Percentiles rank a stretch among this genome's conserved stretches.
Conservation (phyloP, 495 filamentous ascomycete genomes). For the Podospora anserina region DNA sequence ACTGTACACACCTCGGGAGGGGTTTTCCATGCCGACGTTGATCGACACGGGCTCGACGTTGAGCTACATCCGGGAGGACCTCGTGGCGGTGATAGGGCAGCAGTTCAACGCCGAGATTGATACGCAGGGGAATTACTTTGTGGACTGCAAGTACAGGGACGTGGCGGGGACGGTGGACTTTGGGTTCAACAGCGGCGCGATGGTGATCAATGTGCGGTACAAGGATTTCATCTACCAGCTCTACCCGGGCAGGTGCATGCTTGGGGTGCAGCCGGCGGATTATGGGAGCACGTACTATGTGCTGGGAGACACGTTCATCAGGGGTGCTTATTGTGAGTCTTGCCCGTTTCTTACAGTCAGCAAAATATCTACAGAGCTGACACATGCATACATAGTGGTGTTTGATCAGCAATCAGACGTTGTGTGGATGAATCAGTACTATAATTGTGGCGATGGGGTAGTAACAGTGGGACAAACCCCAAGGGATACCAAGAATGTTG, state of each 20-base stretch:
- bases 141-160: conserved; percentile 37
- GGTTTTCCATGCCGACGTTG: conserved; percentile 38
- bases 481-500: conserved; percentile 23
- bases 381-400: conserved; percentile 31
- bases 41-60: conserved; percentile 45
- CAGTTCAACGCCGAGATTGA: conserved; percentile 37
- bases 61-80: conserved; percentile 39
- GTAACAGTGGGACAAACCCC: conserved; percentile 24
- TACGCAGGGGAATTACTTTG: conserved; percentile 35
- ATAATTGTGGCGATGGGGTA: conserved; percentile 40
- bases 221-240: conserved; percentile 44
- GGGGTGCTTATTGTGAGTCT: conserved; percentile 43
- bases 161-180: conserved; percentile 41
- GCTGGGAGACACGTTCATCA: conserved; percentile 44
- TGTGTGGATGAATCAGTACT: conserved; percentile 47
- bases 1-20: conserved; percentile 31
- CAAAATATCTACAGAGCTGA: conserved; percentile 9
- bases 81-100: conserved; percentile 37
- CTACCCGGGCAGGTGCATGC: conserved; percentile 37
- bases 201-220: conserved; percentile 43
- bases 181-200: conserved; percentile 43
- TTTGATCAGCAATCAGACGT: conserved; percentile 45
- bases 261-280: conserved; percentile 43
- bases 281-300: conserved; percentile 34
- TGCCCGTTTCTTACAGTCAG: not conserved